Conservation (phyloP, 2,329 filamentous ascomycete species). For the Keithomyces neogunnii region DNA sequence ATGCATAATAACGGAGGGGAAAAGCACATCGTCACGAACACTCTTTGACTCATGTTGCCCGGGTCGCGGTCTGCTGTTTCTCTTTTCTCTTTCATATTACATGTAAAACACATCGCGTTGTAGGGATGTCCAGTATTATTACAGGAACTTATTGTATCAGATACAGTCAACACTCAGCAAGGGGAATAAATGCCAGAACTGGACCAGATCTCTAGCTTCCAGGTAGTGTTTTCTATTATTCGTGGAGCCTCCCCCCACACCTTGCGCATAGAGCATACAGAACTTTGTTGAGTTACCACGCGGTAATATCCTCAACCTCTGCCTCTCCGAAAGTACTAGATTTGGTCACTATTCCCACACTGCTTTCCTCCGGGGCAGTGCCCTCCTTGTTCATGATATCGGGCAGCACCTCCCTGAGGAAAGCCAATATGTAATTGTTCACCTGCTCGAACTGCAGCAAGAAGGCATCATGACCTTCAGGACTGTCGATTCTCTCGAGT, state of each 20-base stretch:
- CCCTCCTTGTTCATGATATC: conserved; percentile 73
- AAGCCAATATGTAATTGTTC: conserved; percentile 76
- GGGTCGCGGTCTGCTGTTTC: neutral
- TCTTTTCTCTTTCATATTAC: no score
- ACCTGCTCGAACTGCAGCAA: conserved; percentile 96
- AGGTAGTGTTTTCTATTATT: neutral
- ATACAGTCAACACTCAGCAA: no score
- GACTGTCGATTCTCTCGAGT: conserved; percentile 81
- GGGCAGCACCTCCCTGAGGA: conserved; percentile 72
- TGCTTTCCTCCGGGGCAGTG: conserved; percentile 37
- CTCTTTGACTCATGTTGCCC: neutral
- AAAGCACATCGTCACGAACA: neutral
- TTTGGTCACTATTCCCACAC: conserved; percentile 62
- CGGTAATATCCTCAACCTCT: conserved; percentile 92
- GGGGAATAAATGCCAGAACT: no score
- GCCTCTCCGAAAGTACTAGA: conserved; percentile 91
- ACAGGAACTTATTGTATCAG: no score
- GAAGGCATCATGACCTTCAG: conserved; percentile 95
- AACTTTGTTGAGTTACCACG: conserved; percentile 54
- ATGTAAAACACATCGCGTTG: no score
- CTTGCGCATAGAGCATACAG: no score
- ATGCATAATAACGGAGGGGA: neutral
- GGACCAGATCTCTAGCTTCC: no score
- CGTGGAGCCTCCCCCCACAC: neutral
- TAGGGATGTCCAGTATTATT: no score